Evolutionary conservation across 768 basidiomycete species (phyloP), one percentile per base, ranked within the genome.

Genomic region (Amyloporia xantha): DNA sequence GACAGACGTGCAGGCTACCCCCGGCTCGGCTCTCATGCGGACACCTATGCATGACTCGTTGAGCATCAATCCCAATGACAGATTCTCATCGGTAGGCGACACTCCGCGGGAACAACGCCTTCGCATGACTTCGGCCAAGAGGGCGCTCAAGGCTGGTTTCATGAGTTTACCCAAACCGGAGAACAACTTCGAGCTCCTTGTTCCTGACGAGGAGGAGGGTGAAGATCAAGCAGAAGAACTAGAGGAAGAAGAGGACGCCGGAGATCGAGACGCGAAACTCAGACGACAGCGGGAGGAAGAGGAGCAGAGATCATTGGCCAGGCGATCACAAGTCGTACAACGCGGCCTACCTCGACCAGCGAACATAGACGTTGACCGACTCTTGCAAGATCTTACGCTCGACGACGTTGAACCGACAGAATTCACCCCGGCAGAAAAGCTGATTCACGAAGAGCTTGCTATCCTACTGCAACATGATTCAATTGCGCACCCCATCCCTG

Each of bases 41-140:
- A 98, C 96, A n/a, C 96, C 96, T 5, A 75, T 93, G 70, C 84
- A 94, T 33, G 96, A 99, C 63, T 90, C 74, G 50, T 77, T 98
- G 15, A 83, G 83, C 50, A 92, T 99, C 68, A 99, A 99, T 64
- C 75, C 82, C 1, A 71, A 69, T 21, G 83, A 77, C 43, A 79
- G 77, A 4, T 76, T 74, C 47, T 68, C 82, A 10, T 59, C 65
- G 9, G 68, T 75, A 53, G 80, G 77, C 10, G 74, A 76, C 44
- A 93, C 91, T 1, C 94, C 94, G 0, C 80, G 85, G 28, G 87
- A 91, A 41, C 77, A 84, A 53, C 80, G 79, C 12, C 65, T 81
- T 48, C 84, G 78, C 23, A 64, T 67, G 12, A 74, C 74, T 48
- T 79, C 83, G 20, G 75, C 80, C 4, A 91, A 92, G 63, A 78